A percentile compares a stretch with the other conserved stretches of the same genome.
Conservation (phyloP, 2,329 filamentous ascomycete species). For the Pestalotiopsis sp. region DNA sequence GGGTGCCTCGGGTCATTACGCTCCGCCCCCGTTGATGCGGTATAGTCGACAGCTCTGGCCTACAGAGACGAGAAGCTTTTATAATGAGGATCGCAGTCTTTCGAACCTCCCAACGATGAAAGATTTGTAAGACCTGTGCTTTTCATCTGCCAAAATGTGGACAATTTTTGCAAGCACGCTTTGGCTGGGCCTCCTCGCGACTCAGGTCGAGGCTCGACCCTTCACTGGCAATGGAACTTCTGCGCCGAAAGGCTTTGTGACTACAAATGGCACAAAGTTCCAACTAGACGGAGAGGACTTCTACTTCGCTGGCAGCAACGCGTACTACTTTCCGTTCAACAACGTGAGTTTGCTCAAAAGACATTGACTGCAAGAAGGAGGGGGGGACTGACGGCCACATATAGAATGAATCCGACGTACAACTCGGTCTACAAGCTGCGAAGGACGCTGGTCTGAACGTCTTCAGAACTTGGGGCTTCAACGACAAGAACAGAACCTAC, state of each 20-base stretch:
- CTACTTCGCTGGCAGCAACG: slow-evolving; percentile 59
- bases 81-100: not conserved
- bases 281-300: slow-evolving; percentile 56
- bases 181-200: not conserved
- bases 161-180: not conserved
- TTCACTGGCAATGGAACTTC: slow-evolving; percentile 9
- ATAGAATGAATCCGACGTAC: slow-evolving; percentile 41
- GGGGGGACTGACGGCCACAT: not conserved
- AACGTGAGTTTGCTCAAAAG: slow-evolving; percentile 36
- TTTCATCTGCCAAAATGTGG: slow-evolving; percentile 1
- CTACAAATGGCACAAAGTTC: slow-evolving; percentile 50
- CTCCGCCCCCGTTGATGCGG: slow-evolving; percentile 1
- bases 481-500: slow-evolving; percentile 55
- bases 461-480: slow-evolving; percentile 60
- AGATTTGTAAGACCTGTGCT: too few species aligned
- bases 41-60: not conserved
- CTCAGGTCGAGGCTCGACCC: not conserved
- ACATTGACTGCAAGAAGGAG: slow-evolving; percentile 1
- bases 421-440: slow-evolving; percentile 23
- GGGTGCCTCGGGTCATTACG: not conserved
- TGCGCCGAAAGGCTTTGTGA: slow-evolving; percentile 44
- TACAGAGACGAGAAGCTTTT: not conserved
- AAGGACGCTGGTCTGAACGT: slow-evolving; percentile 38
- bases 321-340: slow-evolving; percentile 57
- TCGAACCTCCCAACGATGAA: not conserved